A percentile compares a stretch with the other conserved stretches of the same genome.
phyloP scores from a whole-genome alignment of 208 protist genomes.

The Crithidia fasciculata region DNA sequence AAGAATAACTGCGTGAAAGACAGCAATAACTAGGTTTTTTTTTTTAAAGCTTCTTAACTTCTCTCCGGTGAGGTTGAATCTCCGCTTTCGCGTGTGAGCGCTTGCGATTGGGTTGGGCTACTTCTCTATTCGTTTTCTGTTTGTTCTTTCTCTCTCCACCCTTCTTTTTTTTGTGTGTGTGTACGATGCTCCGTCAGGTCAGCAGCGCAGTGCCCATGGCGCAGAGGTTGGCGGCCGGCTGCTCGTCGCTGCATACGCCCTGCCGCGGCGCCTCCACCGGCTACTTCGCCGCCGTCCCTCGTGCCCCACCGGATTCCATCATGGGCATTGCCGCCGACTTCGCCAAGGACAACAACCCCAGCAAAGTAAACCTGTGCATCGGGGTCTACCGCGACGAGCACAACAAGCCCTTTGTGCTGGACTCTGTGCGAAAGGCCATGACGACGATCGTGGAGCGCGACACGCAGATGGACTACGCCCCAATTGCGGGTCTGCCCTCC shows the following conservation, averaged over 20 bases:
- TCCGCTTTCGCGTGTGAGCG: background rate
- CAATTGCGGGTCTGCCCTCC: constrained; percentile 89
- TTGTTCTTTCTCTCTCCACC: constrained; percentile 1
- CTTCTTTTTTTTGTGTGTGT: background rate
- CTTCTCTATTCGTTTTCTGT: background rate
- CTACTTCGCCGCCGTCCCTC: constrained; percentile 54
- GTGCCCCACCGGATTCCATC: constrained; percentile 71
- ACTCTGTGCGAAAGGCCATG: constrained; percentile 85
- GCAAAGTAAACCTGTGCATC: constrained; percentile 97
- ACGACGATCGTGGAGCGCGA: constrained; percentile 32
- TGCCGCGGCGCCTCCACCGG: constrained; percentile 21
- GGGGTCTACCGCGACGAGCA: constrained; percentile 97
- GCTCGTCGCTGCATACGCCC: background rate
- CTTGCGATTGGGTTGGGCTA: background rate
- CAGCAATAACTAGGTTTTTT: no score
- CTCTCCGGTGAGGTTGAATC: background rate
- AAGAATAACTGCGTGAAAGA: no score
- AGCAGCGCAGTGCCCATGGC: background rate
- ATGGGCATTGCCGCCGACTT: constrained; percentile 71
- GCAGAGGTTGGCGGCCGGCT: background rate
- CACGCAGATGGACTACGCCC: constrained; percentile 93
- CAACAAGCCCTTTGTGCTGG: constrained; percentile 92
- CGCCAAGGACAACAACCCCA: constrained; percentile 68
- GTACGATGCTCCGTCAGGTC: constrained; percentile 19
- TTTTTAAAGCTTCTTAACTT: no score